Evolutionary conservation across 768 basidiomycete genomes (phyloP), one percentile per base, ranked within the genome.

Genomic region (Sistotremastrum niveocremeum): DNA sequence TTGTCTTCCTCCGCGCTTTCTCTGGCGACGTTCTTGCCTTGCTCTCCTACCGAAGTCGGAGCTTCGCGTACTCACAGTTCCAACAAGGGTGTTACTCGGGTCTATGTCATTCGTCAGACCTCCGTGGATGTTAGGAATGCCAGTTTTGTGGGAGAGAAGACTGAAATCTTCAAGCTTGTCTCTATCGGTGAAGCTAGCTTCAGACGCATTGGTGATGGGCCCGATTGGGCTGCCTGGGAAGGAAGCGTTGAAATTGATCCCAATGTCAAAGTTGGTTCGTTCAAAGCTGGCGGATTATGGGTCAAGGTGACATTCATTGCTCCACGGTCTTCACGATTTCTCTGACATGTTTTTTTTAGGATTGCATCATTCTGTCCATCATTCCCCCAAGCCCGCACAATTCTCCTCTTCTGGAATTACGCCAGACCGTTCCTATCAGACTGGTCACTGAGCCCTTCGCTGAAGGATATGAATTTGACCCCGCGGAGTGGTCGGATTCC

Each of bases 161-260:
- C 79, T 2, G 77, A 83, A 51, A 84, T 84, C 28, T 84, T 81
- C 80, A 65, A 73, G 46, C 69, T 76, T 1, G 77, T 78, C 50
- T 66, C 62, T 46, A 76, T 83, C 35, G 81, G 81, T 6, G 74
- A 77, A 54, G 81, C 71, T n/a, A 60, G 57, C 7, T 81, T 85
- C 54, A 69, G 58, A 49, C 73, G 72, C 54, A 63, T 41, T 44
- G 20, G 70, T n/a, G 75, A 76, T 53, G 80, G 79, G 1, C 58
- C 70, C n/a, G 72, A 69, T 12, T 81, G 74, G 73, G 66, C 70
- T 7, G 67, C 75, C 1, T 84, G 76, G 52, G 67, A 64, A 12
- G 83, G 84, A 6, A 74, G 82, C 47, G 74, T 85, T 12, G 58
- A 52, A n/a, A 67, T 81, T 30, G 61, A 63, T 41, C 59, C 67